Evolutionary conservation across 2,329 filamentous ascomycete species (phyloP), one percentile per base, ranked within the genome.

Genomic region (Herpomyces periplanetae): DNA sequence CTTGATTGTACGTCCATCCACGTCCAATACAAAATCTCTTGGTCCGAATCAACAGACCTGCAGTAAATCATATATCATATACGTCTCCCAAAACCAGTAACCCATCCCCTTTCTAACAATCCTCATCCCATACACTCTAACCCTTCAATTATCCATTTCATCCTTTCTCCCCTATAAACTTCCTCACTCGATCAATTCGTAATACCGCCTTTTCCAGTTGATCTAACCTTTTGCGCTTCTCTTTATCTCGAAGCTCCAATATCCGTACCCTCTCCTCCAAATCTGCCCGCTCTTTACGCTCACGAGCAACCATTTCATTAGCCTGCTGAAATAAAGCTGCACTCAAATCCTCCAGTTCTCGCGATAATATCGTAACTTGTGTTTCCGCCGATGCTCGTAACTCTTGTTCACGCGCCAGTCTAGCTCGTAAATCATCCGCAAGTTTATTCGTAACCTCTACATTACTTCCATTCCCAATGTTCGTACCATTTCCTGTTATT

Each of bases 281-380:
- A 30, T 48, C 51, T 4, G 61, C 62, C 23, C 63, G 43, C 13
- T 60, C 61, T 22, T 54, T 49, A 16, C 66, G 44, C 43, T 80
- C 66, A 8, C 49, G 45, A 2, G 66, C 64, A 9, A 80, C 66
- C 66, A 80, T 80, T 39, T 71, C 57, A 34, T 80, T 80, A 19
- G 66, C 66, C 41, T 73, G 59, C 39, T 65, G 57, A 34, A 80
- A 80, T 20, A 80, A 41, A 19, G 49, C 51, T 9, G 52, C 60
- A 30, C 52, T 65, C 26, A 80, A 42, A 38, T 80, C 66, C 38
- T 75, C 66, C 9, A 75, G 49, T 41, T 80, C 66, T 6, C 43
- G 46, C 30, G 52, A 58, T 19, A 64, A 61, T 19, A 55, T 50
- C 26, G 46, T 47, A 9, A 68, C 42, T 25, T 52, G 49, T 19